Base-by-base conservation (phyloP, 106 monocot genomes). In the Iris macrosiphon region DNA sequence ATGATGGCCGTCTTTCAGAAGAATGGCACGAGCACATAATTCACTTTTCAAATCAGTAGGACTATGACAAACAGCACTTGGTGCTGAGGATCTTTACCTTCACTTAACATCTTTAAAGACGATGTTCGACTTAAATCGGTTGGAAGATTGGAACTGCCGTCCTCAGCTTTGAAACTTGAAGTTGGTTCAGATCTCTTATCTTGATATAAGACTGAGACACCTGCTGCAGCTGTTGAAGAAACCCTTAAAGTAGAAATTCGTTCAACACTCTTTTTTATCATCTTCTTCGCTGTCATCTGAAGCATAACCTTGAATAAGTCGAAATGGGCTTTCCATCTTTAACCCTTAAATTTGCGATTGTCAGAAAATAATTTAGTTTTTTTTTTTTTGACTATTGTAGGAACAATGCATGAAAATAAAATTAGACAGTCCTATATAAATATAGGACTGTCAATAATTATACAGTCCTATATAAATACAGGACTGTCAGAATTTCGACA, bases 241-340 rank as follows among this genome's bases (percentile, higher is more conserved):
- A n/a, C 31, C 23, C 29, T 52, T n/a, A n/a, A n/a, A n/a, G n/a
- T n/a, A n/a, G n/a, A n/a, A n/a, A n/a, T n/a, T 42, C 42, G 59
- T 62, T 25, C 50, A 23, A 20, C 28, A 52, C 11, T 52, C 57
- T 20, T 23, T 45, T 54, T 39, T 34, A 41, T 44, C 62, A 28
- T 78, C 75, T 41, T 77, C 74, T 44, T 50, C 74, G 55, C 73
- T 82, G 47, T 86, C 85, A 61, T 85, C 89, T 21, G 95, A 96
- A 49, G 76, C 76, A 77, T 89, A 89, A 49, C 76, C 95, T 75
- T 85, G 75, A 69, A 96, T 76, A n/a, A 82, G 66, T 21, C 59
- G 68, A 49, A 89, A 85, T 67, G 89, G 82, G 45, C 66, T 86
- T 67, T n/a, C 64, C 65, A 59, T 66, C 74, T 61, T 72, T 72